Conservation (phyloP, 192 early-diverging fungal genomes). For the Backusella sp. region DNA sequence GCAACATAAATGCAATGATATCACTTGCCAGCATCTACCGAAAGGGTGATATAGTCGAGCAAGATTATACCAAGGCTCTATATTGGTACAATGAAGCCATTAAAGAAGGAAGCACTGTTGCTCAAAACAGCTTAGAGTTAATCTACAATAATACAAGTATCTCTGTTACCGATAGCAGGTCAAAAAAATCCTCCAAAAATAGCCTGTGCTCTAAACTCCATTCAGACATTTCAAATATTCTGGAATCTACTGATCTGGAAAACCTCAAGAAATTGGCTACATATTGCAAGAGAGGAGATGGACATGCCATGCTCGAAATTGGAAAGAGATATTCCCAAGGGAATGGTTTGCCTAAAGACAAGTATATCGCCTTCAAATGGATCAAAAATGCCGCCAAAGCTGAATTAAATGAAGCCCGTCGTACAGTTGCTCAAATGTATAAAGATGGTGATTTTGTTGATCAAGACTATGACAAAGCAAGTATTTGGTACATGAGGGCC, state of each 20-base stretch:
- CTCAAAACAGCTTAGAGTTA: not conserved
- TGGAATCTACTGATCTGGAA: not conserved
- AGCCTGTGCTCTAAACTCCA: not conserved
- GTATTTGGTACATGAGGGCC: slow-evolving; percentile 35
- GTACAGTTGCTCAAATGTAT: not conserved
- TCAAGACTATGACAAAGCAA: not conserved
- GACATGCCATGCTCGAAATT: not conserved
- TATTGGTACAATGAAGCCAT: not conserved
- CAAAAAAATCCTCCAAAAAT: not conserved
- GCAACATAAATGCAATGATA: not conserved
- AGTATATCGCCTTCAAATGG: not conserved
- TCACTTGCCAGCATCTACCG: not conserved
- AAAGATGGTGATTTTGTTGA: not conserved
- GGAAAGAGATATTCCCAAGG: not conserved
- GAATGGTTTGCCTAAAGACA: not conserved
- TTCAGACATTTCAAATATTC: not conserved
- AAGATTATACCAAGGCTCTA: not conserved
- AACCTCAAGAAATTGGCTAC: not conserved
- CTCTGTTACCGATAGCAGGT: too few species aligned
- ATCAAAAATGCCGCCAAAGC: not conserved
- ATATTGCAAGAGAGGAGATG: not conserved
- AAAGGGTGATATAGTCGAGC: not conserved
- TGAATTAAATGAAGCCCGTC: not conserved
- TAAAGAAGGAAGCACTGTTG: not conserved
- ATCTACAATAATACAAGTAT: not conserved